Evolutionary conservation across 2,329 filamentous ascomycete genomes (phyloP).

Genomic region (Microdochium trichocladiopsis): DNA sequence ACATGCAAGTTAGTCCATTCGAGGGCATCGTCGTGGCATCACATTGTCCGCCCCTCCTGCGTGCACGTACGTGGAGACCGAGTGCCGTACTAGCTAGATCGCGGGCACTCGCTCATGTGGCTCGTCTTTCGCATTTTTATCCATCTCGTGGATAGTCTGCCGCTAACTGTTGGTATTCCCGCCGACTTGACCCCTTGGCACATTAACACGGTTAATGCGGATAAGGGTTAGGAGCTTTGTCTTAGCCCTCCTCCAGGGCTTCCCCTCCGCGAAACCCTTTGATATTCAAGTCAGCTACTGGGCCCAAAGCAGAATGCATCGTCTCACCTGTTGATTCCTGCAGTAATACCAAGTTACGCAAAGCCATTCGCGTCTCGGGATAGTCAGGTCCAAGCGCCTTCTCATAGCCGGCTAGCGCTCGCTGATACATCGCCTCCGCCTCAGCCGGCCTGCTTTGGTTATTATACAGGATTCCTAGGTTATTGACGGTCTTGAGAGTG

Average conservation of each 20-base stretch:
- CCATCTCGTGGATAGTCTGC: background rate
- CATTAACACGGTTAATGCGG: background rate
- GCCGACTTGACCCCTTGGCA: background rate
- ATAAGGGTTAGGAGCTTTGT: background rate
- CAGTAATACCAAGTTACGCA: background rate
- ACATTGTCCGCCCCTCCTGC: background rate
- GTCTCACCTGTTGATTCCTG: background rate
- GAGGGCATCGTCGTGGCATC: background rate
- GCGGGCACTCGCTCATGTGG: background rate
- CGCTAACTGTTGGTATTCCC: background rate
- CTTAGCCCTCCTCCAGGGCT: background rate
- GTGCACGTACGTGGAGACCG: background rate
- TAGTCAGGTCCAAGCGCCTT: constrained; percentile 1
- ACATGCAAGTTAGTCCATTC: background rate
- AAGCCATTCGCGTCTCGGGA: background rate
- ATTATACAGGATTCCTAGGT: background rate
- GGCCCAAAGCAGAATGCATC: background rate
- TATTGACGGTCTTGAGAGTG: background rate
- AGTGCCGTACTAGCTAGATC: background rate
- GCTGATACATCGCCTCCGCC: constrained; percentile 5
- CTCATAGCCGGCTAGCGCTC: constrained; percentile 2
- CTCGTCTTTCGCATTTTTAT: background rate
- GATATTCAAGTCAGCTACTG: background rate
- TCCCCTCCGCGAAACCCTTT: background rate
- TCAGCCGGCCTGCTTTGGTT: constrained; percentile 1